phyloP scores from a whole-genome alignment of 108 stramenopile genomes.

The Skeletonema grethae region DNA sequence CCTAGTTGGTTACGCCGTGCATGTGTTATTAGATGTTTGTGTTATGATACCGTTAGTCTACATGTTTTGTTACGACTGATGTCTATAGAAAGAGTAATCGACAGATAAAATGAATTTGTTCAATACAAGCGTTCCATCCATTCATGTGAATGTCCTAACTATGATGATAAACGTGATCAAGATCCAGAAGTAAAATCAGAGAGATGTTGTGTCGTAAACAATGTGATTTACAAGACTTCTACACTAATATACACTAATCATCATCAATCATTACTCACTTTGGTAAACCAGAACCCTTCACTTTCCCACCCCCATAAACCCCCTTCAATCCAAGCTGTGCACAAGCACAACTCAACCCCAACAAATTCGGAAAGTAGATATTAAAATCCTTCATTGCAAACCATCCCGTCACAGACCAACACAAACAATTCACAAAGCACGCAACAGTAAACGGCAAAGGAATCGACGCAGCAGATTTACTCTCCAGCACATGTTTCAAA shows the following conservation, averaged over 20 bases:
- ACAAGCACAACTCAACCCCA: slow-evolving; percentile 70
- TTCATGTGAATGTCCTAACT: too few species aligned
- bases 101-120: background rate
- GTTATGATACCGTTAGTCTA: background rate
- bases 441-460: slow-evolving; percentile 87
- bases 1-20: background rate
- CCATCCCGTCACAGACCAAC: slow-evolving; percentile 68
- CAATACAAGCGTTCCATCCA: background rate
- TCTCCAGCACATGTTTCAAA: slow-evolving; percentile 57
- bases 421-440: slow-evolving; percentile 66
- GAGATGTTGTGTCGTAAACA: background rate
- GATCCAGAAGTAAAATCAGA: background rate
- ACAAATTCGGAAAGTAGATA: slow-evolving; percentile 73
- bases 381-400: slow-evolving; percentile 77
- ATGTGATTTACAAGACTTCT: background rate
- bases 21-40: background rate
- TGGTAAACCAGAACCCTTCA: background rate
- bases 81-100: background rate
- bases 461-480: slow-evolving; percentile 60
- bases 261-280: background rate
- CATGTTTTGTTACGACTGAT: background rate
- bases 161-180: background rate
- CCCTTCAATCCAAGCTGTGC: slow-evolving; percentile 70
- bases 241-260: background rate
- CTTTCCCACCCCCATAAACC: slow-evolving; percentile 47